phyloP scores from a whole-genome alignment of 176 grass and related monocot genomes.

The Musa itinerans region DNA sequence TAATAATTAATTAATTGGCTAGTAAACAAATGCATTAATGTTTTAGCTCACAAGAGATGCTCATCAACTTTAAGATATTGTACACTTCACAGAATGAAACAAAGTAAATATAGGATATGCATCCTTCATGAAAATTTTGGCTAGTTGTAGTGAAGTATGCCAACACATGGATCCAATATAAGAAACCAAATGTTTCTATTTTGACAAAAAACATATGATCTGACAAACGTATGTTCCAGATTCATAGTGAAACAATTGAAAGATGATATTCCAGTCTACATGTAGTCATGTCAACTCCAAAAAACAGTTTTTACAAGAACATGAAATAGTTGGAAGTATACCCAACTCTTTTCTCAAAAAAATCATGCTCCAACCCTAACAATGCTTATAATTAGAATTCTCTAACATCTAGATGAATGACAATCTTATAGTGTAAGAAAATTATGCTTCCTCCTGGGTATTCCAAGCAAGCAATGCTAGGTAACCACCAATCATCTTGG shows the following conservation, averaged over 20 bases:
- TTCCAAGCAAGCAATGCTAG: not conserved
- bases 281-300: not conserved
- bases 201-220: not conserved
- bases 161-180: not conserved
- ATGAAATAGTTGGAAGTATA: not conserved
- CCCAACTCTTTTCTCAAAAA: not conserved
- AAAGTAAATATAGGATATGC: no score
- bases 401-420: not conserved
- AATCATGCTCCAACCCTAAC: not conserved
- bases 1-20: no score
- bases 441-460: not conserved
- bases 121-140: no score
- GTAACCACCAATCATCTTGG: not conserved
- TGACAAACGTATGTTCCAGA: not conserved
- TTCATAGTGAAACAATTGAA: not conserved
- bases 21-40: no score
- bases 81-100: no score
- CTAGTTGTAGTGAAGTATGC: not conserved
- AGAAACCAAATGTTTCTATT: not conserved
- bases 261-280: not conserved
- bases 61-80: no score
- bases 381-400: not conserved
- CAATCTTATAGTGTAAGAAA: not conserved
- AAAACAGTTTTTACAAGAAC: not conserved
- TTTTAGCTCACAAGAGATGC: no score